These are phyloP conservation scores for Jatropha curcas DNA, from an alignment of 345 rosid species.

Conservation along the genomic window DNA sequence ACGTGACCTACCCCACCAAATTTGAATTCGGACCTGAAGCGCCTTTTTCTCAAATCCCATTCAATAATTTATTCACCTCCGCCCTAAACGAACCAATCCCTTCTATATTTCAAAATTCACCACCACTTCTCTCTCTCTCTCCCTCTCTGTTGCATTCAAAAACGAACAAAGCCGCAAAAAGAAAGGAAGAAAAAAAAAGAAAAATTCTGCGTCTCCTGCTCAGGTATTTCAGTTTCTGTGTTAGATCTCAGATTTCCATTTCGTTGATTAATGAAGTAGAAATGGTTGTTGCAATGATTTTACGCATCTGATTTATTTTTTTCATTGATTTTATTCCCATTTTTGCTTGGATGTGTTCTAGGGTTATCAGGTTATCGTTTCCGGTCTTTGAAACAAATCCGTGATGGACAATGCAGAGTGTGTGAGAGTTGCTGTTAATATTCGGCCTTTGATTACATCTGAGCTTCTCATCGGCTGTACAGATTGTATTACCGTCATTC, in stretches of 20 bases:
- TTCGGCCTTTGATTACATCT: conserved; percentile 80
- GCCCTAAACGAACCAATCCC: neutral
- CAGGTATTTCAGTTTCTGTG: neutral
- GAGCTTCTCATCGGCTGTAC: conserved; percentile 88
- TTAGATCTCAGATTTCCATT: conserved; percentile 3
- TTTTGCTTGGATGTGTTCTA: neutral
- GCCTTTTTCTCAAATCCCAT: conserved; percentile 15
- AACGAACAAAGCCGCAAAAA: neutral
- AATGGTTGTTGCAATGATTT: neutral
- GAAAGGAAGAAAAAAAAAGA: neutral
- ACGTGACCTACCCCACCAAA: conserved; percentile 25
- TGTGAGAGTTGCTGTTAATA: conserved; percentile 86
- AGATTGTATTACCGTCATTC: conserved; percentile 80
- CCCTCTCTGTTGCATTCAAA: conserved; percentile 3
- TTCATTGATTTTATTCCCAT: neutral
- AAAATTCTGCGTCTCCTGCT: neutral
- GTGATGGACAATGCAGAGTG: conserved; percentile 50
- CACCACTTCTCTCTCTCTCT: neutral
- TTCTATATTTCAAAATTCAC: neutral
- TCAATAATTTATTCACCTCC: conserved; percentile 3
- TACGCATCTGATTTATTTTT: neutral
- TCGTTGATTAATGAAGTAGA: neutral
- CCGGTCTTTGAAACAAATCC: neutral
- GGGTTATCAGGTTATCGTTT: neutral
- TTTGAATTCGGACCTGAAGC: conserved; percentile 30